Evolutionary conservation across 352 stramenopile species (phyloP).

Genomic region (Phytopythium aichiense): DNA sequence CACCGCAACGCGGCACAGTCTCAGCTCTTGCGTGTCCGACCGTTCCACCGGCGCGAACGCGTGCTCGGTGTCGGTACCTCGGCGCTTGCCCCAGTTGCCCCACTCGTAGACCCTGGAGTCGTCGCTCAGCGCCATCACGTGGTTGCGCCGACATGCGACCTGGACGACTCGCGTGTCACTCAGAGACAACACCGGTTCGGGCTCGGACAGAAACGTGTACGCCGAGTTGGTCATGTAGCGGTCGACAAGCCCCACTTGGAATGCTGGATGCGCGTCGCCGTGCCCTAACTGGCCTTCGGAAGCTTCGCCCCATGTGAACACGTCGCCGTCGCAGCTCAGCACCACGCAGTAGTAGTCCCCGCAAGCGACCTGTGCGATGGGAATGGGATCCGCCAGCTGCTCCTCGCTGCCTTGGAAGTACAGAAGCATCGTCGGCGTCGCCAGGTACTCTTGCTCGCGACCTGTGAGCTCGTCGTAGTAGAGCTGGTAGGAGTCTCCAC

Average conservation of each 20-base stretch:
- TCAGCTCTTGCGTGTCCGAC: constrained; percentile 15
- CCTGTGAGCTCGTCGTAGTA: constrained; percentile 55
- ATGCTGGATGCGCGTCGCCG: constrained; percentile 43
- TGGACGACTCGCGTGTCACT: constrained; percentile 36
- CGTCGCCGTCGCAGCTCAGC: constrained; percentile 54
- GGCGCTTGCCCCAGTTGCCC: constrained; percentile 64
- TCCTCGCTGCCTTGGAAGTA: constrained; percentile 56
- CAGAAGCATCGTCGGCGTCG: constrained; percentile 37
- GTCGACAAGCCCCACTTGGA: constrained; percentile 65
- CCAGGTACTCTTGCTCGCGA: constrained; percentile 38
- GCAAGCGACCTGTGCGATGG: constrained; percentile 47
- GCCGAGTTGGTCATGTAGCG: constrained; percentile 59
- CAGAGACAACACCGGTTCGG: constrained; percentile 54
- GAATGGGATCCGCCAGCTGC: constrained; percentile 65
- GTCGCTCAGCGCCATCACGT: constrained; percentile 41
- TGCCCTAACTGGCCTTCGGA: constrained; percentile 71
- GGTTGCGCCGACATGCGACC: constrained; percentile 54
- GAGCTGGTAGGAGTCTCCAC: constrained; percentile 20
- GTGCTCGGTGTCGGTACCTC: constrained; percentile 47
- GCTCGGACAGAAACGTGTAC: constrained; percentile 59
- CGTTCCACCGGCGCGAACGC: constrained; percentile 51
- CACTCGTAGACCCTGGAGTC: constrained; percentile 55
- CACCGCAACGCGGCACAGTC: constrained; percentile 37
- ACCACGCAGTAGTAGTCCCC: constrained; percentile 69
- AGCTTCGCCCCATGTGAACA: constrained; percentile 74